A percentile compares a stretch with the other conserved stretches of the same genome.
Conservation (phyloP, 768 basidiomycete species). For the Lentinus tigrinus region DNA sequence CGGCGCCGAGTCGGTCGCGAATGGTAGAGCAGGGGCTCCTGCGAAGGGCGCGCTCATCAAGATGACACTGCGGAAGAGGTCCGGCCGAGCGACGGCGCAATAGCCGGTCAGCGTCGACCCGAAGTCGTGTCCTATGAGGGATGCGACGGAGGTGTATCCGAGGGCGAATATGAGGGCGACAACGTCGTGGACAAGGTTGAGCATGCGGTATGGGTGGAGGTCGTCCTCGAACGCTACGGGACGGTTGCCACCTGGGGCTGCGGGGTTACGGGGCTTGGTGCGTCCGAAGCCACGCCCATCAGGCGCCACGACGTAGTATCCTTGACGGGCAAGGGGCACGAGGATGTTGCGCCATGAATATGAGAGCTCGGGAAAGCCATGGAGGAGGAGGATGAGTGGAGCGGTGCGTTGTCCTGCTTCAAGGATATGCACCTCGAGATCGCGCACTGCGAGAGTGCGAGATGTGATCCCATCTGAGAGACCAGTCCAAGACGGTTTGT, state of each 20-base stretch:
- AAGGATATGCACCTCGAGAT: constrained; percentile 51
- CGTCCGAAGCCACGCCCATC: constrained; percentile 59
- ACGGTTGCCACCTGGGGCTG: constrained; percentile 15
- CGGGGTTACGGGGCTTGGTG: constrained; percentile 8
- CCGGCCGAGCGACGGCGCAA: constrained; percentile 53
- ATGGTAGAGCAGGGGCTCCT: constrained; percentile 36
- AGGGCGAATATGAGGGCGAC: constrained; percentile 51
- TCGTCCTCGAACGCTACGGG: constrained; percentile 45
- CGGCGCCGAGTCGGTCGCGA: constrained; percentile 19
- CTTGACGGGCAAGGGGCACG: constrained; percentile 44
- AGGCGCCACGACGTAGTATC: constrained; percentile 63
- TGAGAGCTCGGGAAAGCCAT: constrained; percentile 67
- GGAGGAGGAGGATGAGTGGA: constrained; percentile 56
- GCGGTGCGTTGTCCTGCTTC: constrained; percentile 36
- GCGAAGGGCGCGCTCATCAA: constrained; percentile 61
- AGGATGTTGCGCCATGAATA: constrained; percentile 66
- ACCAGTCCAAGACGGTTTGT: constrained; percentile 1
- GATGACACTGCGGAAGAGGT: constrained; percentile 54
- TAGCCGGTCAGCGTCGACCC: constrained; percentile 54
- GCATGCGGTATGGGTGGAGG: constrained; percentile 45
- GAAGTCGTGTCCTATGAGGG: constrained; percentile 63
- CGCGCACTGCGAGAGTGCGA: constrained; percentile 41
- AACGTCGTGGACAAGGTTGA: constrained; percentile 53
- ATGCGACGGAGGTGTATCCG: constrained; percentile 43
- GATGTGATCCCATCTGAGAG: constrained; percentile 36